Percentiles rank a stretch among this genome's conserved stretches.
Evolutionary conservation across 2,329 filamentous ascomycete species (phyloP).

Genomic region (Teratosphaeria nubilosa): DNA sequence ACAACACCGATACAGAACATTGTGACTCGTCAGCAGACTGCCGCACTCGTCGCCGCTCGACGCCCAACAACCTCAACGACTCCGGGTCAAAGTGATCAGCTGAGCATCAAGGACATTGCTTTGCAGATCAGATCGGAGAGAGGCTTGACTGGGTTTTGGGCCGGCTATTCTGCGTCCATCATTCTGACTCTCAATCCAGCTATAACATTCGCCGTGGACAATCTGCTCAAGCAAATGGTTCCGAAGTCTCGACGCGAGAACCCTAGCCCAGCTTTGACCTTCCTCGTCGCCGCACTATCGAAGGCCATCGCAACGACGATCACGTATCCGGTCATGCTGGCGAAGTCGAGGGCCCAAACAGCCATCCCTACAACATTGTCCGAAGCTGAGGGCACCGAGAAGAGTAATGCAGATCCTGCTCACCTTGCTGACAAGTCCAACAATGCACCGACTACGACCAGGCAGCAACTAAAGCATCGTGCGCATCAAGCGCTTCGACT

Average conservation of each 20-base stretch:
- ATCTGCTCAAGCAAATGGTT: slow-evolving; percentile 55
- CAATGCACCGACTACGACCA: slow-evolving; percentile 4
- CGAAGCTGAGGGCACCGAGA: slow-evolving; percentile 20
- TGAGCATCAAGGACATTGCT: slow-evolving; percentile 47
- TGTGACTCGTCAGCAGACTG: slow-evolving; percentile 70
- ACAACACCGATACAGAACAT: slow-evolving; percentile 76
- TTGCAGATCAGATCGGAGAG: slow-evolving; percentile 56
- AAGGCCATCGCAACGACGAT: slow-evolving; percentile 67
- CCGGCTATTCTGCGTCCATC: slow-evolving; percentile 72
- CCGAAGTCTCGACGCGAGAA: slow-evolving; percentile 42
- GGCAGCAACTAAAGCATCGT: slow-evolving; percentile 1
- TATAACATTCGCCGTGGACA: slow-evolving; percentile 76
- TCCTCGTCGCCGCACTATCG: slow-evolving; percentile 62
- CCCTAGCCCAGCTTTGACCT: slow-evolving; percentile 46
- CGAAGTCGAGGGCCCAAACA: slow-evolving; percentile 69
- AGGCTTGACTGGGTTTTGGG: slow-evolving; percentile 71
- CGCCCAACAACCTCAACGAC: slow-evolving; percentile 23
- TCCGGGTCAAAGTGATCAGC: slow-evolving; percentile 17
- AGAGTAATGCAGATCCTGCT: slow-evolving; percentile 6
- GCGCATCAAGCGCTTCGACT: slow-evolving; percentile 8
- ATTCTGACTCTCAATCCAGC: slow-evolving; percentile 77
- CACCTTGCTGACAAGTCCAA: slow-evolving; percentile 8
- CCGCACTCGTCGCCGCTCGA: slow-evolving; percentile 40
- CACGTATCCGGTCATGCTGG: slow-evolving; percentile 78
- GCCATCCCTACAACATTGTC: slow-evolving; percentile 27